A percentile compares a stretch with the other conserved stretches of the same genome.
phyloP scores from a whole-genome alignment of 768 basidiomycete genomes.

The Cytidiella melzeri region DNA sequence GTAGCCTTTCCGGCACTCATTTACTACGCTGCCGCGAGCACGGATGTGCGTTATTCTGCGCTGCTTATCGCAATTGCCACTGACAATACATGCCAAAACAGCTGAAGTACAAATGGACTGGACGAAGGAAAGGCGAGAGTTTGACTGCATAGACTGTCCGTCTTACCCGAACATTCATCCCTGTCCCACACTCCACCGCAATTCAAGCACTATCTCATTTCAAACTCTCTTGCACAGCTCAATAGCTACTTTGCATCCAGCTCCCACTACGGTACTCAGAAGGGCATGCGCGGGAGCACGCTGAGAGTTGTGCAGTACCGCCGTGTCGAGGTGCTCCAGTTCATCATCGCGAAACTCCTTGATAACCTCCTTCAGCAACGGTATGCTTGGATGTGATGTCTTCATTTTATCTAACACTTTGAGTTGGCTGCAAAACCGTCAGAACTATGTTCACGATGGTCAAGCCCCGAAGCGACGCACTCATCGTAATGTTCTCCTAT shows the following conservation, averaged over 20 bases:
- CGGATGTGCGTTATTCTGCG: conserved; percentile 30
- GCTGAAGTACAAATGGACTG: conserved; percentile 51
- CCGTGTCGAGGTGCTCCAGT: conserved; percentile 88
- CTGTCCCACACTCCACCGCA: no score
- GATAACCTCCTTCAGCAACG: conserved; percentile 65
- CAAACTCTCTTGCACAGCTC: conserved; percentile 81
- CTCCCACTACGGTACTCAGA: conserved; percentile 77
- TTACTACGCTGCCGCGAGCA: conserved; percentile 35
- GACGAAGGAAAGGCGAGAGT: conserved; percentile 41
- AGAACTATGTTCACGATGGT: background rate
- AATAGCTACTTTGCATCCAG: conserved; percentile 87
- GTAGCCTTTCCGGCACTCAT: conserved; percentile 58
- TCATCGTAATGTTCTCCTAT: conserved; percentile 99
- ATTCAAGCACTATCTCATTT: no score
- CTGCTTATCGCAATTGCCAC: background rate
- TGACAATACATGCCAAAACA: conserved; percentile 20
- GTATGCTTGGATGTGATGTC: conserved; percentile 70
- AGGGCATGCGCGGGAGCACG: conserved; percentile 88
- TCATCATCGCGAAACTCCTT: conserved; percentile 91
- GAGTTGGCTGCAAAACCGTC: conserved; percentile 57
- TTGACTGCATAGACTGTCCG: conserved; percentile 19
- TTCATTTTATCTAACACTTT: conserved; percentile 61
- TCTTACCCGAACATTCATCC: background rate
- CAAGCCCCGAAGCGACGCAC: conserved; percentile 40
- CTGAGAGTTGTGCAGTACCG: conserved; percentile 83